Evolutionary conservation across 108 stramenopile species (phyloP).

Genomic region (Skeletonema potamos): DNA sequence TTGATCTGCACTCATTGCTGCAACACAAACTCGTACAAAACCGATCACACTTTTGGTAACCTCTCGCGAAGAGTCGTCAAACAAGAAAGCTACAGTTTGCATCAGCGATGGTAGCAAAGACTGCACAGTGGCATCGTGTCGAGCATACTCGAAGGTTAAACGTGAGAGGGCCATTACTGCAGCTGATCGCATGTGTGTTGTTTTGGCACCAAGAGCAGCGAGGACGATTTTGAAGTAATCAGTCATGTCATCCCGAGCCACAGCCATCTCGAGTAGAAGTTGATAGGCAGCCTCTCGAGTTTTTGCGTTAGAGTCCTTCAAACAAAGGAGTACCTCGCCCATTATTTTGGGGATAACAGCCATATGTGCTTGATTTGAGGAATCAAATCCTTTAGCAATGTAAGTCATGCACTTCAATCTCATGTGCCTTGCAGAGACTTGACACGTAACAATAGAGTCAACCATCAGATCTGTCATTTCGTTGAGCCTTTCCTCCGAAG

Average conservation of each 20-base stretch:
- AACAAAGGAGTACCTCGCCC: constrained; percentile 85
- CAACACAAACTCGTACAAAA: constrained; percentile 87
- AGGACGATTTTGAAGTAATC: constrained; percentile 71
- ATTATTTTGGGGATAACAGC: constrained; percentile 58
- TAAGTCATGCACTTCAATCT: constrained; percentile 71
- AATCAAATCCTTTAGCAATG: constrained; percentile 61
- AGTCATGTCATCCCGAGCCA: constrained; percentile 45
- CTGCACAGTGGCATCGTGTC: constrained; percentile 61
- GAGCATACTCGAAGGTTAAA: constrained; percentile 70
- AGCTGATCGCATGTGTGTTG: constrained; percentile 92
- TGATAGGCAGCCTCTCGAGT: constrained; percentile 86
- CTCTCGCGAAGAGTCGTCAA: constrained; percentile 86
- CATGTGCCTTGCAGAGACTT: constrained; percentile 79
- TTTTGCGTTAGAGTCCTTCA: constrained; percentile 94
- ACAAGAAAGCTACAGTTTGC: constrained; percentile 82
- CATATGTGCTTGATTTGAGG: constrained; percentile 45
- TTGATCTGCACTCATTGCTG: constrained; percentile 62
- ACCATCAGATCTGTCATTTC: constrained; percentile 71
- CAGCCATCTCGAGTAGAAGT: constrained; percentile 73
- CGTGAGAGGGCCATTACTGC: constrained; percentile 78
- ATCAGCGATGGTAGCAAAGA: constrained; percentile 71
- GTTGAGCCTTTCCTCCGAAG: constrained; percentile 47
- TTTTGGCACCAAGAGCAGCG: constrained; percentile 82
- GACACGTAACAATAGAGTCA: constrained; percentile 66
- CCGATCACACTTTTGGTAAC: constrained; percentile 89